These are phyloP conservation scores for Rhodamnia argentea DNA, from an alignment of 345 rosid genomes.

Conservation along the genomic window DNA sequence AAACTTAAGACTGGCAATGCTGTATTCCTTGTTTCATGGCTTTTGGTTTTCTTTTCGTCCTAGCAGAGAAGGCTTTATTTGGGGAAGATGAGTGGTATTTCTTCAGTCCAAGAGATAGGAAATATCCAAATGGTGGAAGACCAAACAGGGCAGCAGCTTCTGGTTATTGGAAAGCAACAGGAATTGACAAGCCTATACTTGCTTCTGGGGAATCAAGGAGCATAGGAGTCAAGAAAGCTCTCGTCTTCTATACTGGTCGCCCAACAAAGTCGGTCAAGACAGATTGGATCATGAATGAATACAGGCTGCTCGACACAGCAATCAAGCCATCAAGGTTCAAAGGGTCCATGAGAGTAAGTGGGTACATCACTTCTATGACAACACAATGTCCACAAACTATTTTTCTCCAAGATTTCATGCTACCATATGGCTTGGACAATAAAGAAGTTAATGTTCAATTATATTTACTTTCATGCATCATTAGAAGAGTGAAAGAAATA, in stretches of 20 bases:
- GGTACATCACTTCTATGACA: not conserved
- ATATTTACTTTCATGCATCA: not conserved
- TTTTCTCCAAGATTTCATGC: not conserved
- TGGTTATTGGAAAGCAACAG: slow-evolving; percentile 47
- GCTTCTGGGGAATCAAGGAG: slow-evolving; percentile 17
- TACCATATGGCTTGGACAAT: not conserved
- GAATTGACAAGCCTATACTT: slow-evolving; percentile 27
- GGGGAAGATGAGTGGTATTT: slow-evolving; percentile 67
- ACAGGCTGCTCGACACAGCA: slow-evolving; percentile 19
- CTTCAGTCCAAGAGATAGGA: slow-evolving; percentile 45
- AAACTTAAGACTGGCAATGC: not conserved
- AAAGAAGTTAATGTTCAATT: not conserved
- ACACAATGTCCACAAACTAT: not conserved
- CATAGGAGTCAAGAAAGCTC: slow-evolving; percentile 46
- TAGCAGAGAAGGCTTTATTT: slow-evolving; percentile 57
- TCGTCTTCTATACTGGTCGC: slow-evolving; percentile 31
- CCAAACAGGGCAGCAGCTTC: slow-evolving; percentile 31
- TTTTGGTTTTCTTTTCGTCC: not conserved
- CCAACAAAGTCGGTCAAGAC: slow-evolving; percentile 41
- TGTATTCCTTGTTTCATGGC: not conserved
- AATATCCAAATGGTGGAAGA: slow-evolving; percentile 26
- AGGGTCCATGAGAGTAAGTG: slow-evolving; percentile 49
- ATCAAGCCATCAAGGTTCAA: slow-evolving; percentile 13
- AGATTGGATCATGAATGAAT: slow-evolving; percentile 45
- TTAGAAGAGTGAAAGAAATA: not conserved